Percentiles rank a stretch among this genome's conserved stretches.
These are phyloP conservation scores for Filobasidium floriforme DNA, from an alignment of 768 basidiomycete species.

Conservation along the genomic window DNA sequence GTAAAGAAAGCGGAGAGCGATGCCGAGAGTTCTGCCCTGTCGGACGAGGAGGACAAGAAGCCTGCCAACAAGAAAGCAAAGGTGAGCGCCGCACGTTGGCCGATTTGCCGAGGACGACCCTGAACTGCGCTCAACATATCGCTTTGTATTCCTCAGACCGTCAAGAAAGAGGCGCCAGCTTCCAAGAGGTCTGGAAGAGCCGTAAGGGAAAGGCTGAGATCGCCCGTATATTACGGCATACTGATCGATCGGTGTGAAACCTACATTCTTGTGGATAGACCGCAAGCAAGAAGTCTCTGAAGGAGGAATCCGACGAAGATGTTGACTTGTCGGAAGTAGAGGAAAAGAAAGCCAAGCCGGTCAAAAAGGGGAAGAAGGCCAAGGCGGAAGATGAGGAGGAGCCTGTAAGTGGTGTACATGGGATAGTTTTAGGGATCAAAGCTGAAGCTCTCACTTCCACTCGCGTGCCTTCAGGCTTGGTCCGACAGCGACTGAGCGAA, in stretches of 20 bases:
- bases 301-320: conserved; percentile 17
- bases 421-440: neutral
- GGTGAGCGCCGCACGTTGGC: neutral
- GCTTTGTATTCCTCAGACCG: neutral
- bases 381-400: conserved; percentile 1
- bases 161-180: neutral
- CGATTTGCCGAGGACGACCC: no score
- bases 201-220: no score
- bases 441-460: neutral
- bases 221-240: no score
- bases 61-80: conserved; percentile 16
- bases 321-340: neutral
- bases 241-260: no score
- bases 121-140: no score
- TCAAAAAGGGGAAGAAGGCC: neutral
- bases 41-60: conserved; percentile 11
- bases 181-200: conserved; percentile 12
- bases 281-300: conserved; percentile 16
- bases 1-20: conserved; percentile 6
- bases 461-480: neutral
- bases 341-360: conserved; percentile 8
- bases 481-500: neutral
- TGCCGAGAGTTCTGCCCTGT: neutral
- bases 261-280: neutral
- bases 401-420: neutral